Evolutionary conservation across 345 rosid species (phyloP).

Genomic region (Rubroshorea leprosula): DNA sequence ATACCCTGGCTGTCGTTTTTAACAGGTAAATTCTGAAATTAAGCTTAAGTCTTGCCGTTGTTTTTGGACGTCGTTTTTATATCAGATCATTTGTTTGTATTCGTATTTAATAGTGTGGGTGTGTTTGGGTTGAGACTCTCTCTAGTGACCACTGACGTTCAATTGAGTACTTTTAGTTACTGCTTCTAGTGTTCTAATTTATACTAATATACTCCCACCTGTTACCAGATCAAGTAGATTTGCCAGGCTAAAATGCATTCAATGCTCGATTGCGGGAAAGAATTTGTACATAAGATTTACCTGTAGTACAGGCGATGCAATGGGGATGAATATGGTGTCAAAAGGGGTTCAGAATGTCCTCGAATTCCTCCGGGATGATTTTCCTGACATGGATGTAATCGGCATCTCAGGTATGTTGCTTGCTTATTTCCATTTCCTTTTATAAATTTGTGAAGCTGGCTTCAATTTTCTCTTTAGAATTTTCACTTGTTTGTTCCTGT

Average conservation of each 20-base stretch:
- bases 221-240: constrained; percentile 56
- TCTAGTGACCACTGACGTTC: too few species aligned
- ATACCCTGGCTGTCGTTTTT: constrained; percentile 25
- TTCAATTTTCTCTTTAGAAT: too few species aligned
- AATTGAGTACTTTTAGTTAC: too few species aligned
- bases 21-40: constrained; percentile 15
- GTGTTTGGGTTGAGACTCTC: too few species aligned
- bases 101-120: too few species aligned
- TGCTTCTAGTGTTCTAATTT: too few species aligned
- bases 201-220: too few species aligned
- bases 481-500: too few species aligned
- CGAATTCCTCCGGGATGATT: constrained; percentile 44
- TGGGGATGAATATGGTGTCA: constrained; percentile 73
- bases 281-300: constrained; percentile 45
- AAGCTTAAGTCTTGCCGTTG: too few species aligned
- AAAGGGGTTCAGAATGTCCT: constrained; percentile 58
- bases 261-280: constrained; percentile 50
- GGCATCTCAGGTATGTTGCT: constrained; percentile 42
- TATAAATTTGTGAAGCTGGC: too few species aligned
- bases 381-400: constrained; percentile 56
- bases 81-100: too few species aligned
- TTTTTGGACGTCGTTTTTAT: background rate
- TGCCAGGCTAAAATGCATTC: constrained; percentile 40
- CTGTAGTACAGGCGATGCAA: constrained; percentile 58
- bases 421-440: too few species aligned